Conservation (phyloP, 352 stramenopile species). For the Peronosclerospora sorghi region DNA sequence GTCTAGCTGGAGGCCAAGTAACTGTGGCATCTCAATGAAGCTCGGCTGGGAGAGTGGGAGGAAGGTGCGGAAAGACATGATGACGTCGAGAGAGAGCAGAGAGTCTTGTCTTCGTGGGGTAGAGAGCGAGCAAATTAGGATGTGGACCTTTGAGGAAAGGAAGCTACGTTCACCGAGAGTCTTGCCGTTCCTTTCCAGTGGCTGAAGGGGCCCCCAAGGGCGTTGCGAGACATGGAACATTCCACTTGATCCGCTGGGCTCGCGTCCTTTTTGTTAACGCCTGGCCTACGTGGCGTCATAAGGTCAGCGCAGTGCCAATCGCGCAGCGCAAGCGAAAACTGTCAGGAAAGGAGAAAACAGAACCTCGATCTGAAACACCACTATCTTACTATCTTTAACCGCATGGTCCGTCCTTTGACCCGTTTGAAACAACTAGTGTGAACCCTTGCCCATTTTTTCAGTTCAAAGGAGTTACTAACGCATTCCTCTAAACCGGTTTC, state of each 20-base stretch:
- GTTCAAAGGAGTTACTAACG: conserved; percentile 19
- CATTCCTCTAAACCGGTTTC: conserved; percentile 11
- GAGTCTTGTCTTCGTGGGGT: conserved; percentile 17
- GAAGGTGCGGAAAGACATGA: conserved; percentile 31
- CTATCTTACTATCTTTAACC: not conserved
- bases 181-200: conserved; percentile 10
- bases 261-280: conserved; percentile 17
- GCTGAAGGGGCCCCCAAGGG: conserved; percentile 13
- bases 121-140: conserved; percentile 23
- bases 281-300: conserved; percentile 18
- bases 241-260: conserved; percentile 30
- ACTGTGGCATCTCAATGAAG: conserved; percentile 28
- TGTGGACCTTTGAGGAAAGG: conserved; percentile 9
- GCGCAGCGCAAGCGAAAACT: not conserved
- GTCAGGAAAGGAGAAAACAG: not conserved
- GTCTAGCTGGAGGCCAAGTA: conserved; percentile 19
- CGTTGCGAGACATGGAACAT: conserved; percentile 19
- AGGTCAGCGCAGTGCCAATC: conserved; percentile 19
- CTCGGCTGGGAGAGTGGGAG: conserved; percentile 25
- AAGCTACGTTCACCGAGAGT: conserved; percentile 23
- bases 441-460: conserved; percentile 8
- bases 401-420: not conserved
- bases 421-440: too few species aligned
- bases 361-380: not conserved
- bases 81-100: conserved; percentile 12